Evolutionary conservation across 768 basidiomycete genomes (phyloP).

Genomic region (Pulveroboletus sp.): DNA sequence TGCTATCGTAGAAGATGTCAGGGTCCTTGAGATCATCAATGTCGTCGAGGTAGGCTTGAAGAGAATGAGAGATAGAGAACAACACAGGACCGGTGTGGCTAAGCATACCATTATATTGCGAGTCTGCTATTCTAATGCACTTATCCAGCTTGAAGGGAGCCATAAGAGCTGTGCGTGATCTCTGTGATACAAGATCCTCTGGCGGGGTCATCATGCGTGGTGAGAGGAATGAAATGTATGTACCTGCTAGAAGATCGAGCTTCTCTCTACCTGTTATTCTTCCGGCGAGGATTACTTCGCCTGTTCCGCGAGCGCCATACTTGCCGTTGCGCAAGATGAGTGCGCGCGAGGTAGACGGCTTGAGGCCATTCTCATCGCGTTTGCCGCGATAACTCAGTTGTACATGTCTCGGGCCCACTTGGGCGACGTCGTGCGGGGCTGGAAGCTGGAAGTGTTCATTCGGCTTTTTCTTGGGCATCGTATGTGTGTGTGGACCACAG

Average conservation of each 20-base stretch:
- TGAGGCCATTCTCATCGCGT: constrained; percentile 46
- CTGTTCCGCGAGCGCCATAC: constrained; percentile 64
- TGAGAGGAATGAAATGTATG: constrained; percentile 3
- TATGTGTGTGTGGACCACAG: background rate
- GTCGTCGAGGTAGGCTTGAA: constrained; percentile 62
- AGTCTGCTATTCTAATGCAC: constrained; percentile 64
- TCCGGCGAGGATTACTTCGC: constrained; percentile 53
- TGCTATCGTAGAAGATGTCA: constrained; percentile 53
- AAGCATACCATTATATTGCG: constrained; percentile 62
- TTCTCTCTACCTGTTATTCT: constrained; percentile 76
- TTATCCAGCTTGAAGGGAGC: constrained; percentile 61
- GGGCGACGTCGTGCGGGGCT: constrained; percentile 44
- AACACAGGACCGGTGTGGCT: background rate
- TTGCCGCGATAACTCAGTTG: constrained; percentile 32
- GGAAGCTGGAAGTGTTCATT: constrained; percentile 7
- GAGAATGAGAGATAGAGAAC: constrained; percentile 11
- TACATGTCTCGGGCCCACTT: constrained; percentile 52
- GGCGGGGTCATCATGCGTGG: constrained; percentile 1
- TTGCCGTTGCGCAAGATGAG: constrained; percentile 73
- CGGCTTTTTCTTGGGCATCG: constrained; percentile 33
- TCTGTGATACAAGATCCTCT: constrained; percentile 63
- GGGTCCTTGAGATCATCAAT: constrained; percentile 64
- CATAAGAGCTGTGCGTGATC: constrained; percentile 53
- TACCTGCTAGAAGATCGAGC: constrained; percentile 73
- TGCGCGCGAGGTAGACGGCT: constrained; percentile 67